Conservation (phyloP, 1,284 basidiomycete genomes). For the Pseudozyma flocculosa region DNA sequence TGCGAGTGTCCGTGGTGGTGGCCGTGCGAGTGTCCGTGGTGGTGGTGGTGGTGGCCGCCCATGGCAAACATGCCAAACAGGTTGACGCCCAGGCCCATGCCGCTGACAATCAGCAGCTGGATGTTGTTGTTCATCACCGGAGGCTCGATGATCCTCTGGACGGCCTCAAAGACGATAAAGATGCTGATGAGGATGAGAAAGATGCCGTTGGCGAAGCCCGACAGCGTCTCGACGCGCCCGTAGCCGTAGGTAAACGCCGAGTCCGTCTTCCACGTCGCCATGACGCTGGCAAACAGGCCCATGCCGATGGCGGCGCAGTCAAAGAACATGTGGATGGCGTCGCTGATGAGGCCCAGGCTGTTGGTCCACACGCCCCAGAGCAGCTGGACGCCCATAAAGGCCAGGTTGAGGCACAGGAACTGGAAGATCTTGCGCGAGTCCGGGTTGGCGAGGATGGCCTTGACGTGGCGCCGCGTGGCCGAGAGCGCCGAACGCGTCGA, state of each 20-base stretch:
- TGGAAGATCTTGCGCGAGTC: conserved; percentile 96
- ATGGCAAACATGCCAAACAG: conserved; percentile 99
- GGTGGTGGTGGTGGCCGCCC: conserved; percentile 62
- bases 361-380: conserved; percentile 88
- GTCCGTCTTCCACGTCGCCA: conserved; percentile 96
- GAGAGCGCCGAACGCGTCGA: conserved; percentile 15
- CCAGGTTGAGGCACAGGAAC: conserved; percentile 90
- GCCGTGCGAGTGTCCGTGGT: conserved; percentile 48
- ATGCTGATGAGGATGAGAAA: conserved; percentile 95
- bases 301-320: conserved; percentile 97
- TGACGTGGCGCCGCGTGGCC: conserved; percentile 61
- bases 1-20: conserved; percentile 55
- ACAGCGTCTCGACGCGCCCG: conserved; percentile 95
- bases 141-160: conserved; percentile 91
- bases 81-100: conserved; percentile 86
- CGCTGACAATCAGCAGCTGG: conserved; percentile 85
- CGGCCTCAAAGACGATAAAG: conserved; percentile 97
- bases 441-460: conserved; percentile 82
- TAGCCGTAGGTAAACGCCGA: conserved; percentile 94
- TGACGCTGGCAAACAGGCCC: conserved; percentile 91
- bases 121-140: conserved; percentile 93
- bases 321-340: conserved; percentile 99
- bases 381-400: conserved; percentile 77
- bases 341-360: conserved; percentile 91
- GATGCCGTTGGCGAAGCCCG: conserved; percentile 96